phyloP scores from a whole-genome alignment of 1,284 basidiomycete species.

The Gymnopus androsaceus region DNA sequence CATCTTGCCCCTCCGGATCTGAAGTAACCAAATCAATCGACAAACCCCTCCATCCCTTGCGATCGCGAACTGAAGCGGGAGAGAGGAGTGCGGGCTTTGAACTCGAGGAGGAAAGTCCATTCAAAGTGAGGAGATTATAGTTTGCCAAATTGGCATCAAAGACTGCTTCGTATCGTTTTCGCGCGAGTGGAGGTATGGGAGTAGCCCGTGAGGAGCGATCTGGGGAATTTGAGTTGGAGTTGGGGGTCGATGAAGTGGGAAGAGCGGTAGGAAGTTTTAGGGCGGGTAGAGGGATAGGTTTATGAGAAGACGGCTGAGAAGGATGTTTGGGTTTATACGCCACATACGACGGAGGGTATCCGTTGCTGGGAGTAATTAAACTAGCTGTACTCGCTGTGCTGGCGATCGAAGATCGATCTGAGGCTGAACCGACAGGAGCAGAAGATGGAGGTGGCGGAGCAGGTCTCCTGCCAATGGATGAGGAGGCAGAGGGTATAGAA shows the following conservation, averaged over 20 bases:
- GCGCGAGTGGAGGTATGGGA: constrained; percentile 64
- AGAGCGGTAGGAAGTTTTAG: constrained; percentile 21
- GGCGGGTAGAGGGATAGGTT: neutral
- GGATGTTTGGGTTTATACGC: constrained; percentile 22
- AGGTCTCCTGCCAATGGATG: constrained; percentile 28
- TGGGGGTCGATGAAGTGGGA: too few species aligned
- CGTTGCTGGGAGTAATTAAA: neutral
- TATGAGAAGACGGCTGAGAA: constrained; percentile 24
- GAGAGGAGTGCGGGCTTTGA: constrained; percentile 37
- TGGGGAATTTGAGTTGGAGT: constrained; percentile 28
- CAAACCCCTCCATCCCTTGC: constrained; percentile 73
- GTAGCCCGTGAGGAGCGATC: constrained; percentile 48
- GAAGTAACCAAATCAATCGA: constrained; percentile 71
- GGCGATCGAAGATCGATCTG: constrained; percentile 15
- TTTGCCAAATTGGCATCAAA: constrained; percentile 52
- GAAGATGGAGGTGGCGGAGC: constrained; percentile 56
- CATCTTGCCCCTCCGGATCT: constrained; percentile 30
- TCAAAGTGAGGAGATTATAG: neutral
- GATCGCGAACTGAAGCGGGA: constrained; percentile 34
- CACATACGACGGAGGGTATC: neutral
- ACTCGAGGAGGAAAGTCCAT: neutral
- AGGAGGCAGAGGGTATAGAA: neutral
- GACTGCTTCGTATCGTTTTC: constrained; percentile 64
- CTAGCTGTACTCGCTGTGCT: neutral
- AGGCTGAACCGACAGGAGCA: constrained; percentile 15